Percentiles rank a stretch among this genome's conserved stretches.
These are phyloP conservation scores for Teunomyces panamensis DNA, from an alignment of 805 yeast genomes.

Conservation along the genomic window DNA sequence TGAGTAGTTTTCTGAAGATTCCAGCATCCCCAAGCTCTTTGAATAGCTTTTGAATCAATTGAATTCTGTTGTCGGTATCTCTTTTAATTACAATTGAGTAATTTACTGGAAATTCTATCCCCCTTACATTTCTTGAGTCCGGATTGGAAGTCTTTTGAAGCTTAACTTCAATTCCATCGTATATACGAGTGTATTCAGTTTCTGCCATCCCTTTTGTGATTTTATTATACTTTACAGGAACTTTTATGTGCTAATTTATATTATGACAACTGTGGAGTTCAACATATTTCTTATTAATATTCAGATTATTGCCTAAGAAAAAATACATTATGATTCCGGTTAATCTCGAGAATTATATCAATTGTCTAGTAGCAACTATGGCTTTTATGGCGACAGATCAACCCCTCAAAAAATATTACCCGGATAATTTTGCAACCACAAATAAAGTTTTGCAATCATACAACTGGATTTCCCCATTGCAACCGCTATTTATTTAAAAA, in stretches of 20 bases:
- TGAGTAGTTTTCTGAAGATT: conserved; percentile 4
- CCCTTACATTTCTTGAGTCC: conserved; percentile 1
- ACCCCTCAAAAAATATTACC: not conserved
- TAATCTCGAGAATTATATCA: too few relatives aligned
- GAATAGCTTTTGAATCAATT: conserved; percentile 3
- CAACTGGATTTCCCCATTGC: not conserved
- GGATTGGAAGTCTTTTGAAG: not conserved
- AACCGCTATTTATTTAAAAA: not conserved
- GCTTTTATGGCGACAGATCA: not conserved
- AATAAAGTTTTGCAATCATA: not conserved
- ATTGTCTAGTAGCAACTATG: not conserved
- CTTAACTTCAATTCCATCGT: not conserved
- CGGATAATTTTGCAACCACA: conserved; percentile 4
- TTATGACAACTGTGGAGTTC: not conserved
- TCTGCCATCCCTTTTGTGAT: not conserved
- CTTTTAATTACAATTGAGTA: not conserved
- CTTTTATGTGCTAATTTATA: not conserved
- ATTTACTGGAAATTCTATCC: conserved; percentile 5
- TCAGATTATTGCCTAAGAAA: not conserved
- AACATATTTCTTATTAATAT: not conserved
- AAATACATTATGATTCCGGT: not conserved
- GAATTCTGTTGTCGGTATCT: not conserved
- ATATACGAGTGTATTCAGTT: not conserved
- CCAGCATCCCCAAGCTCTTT: conserved; percentile 4
- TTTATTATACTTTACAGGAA: not conserved